These are phyloP conservation scores for Dalbergia cochinchinensis DNA, from an alignment of 306 rosid species.

Conservation along the genomic window DNA sequence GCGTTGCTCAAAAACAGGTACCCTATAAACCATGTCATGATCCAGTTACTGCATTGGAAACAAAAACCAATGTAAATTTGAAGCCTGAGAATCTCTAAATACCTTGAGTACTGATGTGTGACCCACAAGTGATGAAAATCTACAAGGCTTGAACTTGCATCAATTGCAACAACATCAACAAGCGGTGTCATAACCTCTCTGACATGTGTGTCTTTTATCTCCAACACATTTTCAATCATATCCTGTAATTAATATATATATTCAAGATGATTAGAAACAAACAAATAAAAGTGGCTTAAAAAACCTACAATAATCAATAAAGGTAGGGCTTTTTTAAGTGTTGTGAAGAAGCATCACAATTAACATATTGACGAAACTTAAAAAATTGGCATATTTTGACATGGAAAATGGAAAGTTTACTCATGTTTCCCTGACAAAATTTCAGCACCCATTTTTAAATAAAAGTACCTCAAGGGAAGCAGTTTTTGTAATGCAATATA, in stretches of 20 bases:
- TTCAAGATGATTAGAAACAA: conserved; percentile 26
- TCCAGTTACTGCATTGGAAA: background rate
- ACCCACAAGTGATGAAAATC: conserved; percentile 93
- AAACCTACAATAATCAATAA: conserved; percentile 6
- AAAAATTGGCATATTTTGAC: background rate
- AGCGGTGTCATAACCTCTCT: conserved; percentile 99
- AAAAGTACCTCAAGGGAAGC: background rate
- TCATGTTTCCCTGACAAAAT: conserved; percentile 13
- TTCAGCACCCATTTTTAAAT: conserved; percentile 25
- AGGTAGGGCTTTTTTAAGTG: conserved; percentile 9
- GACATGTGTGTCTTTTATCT: conserved; percentile 96
- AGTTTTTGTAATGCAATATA: background rate
- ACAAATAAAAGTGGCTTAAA: conserved; percentile 15
- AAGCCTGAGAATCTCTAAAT: conserved; percentile 39
- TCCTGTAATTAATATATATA: conserved; percentile 61
- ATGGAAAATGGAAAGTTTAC: conserved; percentile 17
- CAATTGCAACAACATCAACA: conserved; percentile 98
- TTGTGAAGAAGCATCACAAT: conserved; percentile 26
- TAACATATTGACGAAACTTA: background rate
- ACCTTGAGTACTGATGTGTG: conserved; percentile 99
- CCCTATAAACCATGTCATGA: conserved; percentile 58
- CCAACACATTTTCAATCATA: conserved; percentile 98
- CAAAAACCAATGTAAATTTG: conserved; percentile 12
- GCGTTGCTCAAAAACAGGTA: conserved; percentile 99
- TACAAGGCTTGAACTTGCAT: conserved; percentile 81